Evolutionary conservation across 108 stramenopile species (phyloP), one percentile per base, ranked within the genome.

Genomic region (Chaetoceros muelleri): DNA sequence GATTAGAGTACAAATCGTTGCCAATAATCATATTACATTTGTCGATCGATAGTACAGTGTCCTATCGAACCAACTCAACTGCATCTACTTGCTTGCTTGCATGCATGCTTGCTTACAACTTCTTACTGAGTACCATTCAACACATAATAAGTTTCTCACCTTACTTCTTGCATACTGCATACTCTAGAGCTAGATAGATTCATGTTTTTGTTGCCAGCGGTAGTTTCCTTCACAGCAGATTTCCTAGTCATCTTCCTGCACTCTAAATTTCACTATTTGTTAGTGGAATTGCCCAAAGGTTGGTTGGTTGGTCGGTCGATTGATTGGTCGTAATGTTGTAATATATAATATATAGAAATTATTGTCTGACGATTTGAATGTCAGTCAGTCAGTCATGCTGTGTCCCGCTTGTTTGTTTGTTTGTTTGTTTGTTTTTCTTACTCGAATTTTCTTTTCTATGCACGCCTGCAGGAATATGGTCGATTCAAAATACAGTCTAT

Each of bases 401-500:
- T n/a, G n/a, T n/a, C n/a, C n/a, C n/a, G n/a, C n/a, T n/a, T n/a
- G n/a, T n/a, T n/a, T n/a, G n/a, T n/a, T n/a, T n/a, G n/a, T n/a
- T n/a, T n/a, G n/a, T n/a, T n/a, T n/a, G n/a, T n/a, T n/a, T n/a
- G n/a, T n/a, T n/a, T n/a, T n/a, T n/a, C n/a, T n/a, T n/a, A n/a
- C n/a, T n/a, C n/a, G n/a, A n/a, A n/a, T n/a, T n/a, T 13, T 40
- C 34, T 40, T 13, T 40, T 40, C 5, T 40, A 10, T 40, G 34
- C 13, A 5, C 13, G 8, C 5, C 5, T 40, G 34, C 13, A 40
- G 34, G 34, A 40, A 5, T 40, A 10, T 40, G 34, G 34, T 40
- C 34, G 13, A 40, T 40, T 40, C 34, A 40, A 13, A 40, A 40
- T 13, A 40, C 34, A 5, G 5, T 13, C 13, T 90, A 90, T 62